Conservation (phyloP, 495 filamentous ascomycete genomes). For the Penicillium ochrochloron region DNA sequence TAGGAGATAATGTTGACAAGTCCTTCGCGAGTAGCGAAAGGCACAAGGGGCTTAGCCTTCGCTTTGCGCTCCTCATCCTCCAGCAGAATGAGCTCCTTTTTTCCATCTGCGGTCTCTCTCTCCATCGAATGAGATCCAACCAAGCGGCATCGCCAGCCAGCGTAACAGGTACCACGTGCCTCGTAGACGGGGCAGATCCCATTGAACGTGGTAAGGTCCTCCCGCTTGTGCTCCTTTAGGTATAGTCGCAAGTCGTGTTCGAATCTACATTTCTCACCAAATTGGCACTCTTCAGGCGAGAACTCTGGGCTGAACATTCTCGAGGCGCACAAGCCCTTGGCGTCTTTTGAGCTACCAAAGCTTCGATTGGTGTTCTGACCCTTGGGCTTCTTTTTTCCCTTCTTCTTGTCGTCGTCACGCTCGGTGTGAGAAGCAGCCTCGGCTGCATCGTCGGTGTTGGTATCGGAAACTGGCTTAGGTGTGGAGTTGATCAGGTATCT, state of each 20-base stretch:
- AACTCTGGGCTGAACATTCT: constrained; percentile 71
- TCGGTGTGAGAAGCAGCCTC: constrained; percentile 59
- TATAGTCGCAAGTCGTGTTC: constrained; percentile 86
- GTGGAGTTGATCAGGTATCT: constrained; percentile 61
- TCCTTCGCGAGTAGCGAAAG: constrained; percentile 58
- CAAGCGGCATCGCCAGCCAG: constrained; percentile 94
- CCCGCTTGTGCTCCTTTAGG: constrained; percentile 77
- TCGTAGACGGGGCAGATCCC: constrained; percentile 83
- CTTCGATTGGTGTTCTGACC: constrained; percentile 86
- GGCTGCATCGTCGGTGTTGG: constrained; percentile 66
- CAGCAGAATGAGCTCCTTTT: constrained; percentile 77
- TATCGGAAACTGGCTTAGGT: constrained; percentile 30
- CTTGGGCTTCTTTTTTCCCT: constrained; percentile 68
- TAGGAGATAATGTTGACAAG: constrained; percentile 73
- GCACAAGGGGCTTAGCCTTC: constrained; percentile 39
- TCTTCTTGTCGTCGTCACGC: constrained; percentile 43
- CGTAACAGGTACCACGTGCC: constrained; percentile 70
- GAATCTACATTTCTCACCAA: constrained; percentile 75
- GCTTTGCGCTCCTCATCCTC: constrained; percentile 56
- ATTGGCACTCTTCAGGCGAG: constrained; percentile 70
- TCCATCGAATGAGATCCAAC: constrained; percentile 80
- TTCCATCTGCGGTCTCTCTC: constrained; percentile 71
- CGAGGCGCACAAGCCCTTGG: constrained; percentile 75
- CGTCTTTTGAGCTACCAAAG: constrained; percentile 83
- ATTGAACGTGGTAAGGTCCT: constrained; percentile 73